These are phyloP conservation scores for Phytophthora fragariaefolia DNA, from an alignment of 352 stramenopile genomes.

Conservation along the genomic window DNA sequence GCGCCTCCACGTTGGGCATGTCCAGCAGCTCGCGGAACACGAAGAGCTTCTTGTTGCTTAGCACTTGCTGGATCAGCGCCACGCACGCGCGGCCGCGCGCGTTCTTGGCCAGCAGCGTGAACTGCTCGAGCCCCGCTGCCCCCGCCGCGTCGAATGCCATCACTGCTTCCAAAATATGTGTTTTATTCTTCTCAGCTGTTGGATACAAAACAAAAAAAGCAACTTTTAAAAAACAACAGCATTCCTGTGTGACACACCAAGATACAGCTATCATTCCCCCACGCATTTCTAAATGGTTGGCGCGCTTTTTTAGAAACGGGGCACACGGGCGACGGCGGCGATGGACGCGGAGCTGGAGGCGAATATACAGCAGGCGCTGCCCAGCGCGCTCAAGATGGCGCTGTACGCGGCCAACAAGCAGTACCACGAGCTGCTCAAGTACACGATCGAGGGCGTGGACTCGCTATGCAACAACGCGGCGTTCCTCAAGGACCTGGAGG, in stretches of 20 bases:
- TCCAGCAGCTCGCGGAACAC: slow-evolving; percentile 94
- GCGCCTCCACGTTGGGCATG: slow-evolving; percentile 90
- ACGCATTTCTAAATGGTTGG: slow-evolving; percentile 21
- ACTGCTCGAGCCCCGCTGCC: slow-evolving; percentile 90
- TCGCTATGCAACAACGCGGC: slow-evolving; percentile 70
- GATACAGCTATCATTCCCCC: not conserved
- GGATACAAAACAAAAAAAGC: slow-evolving; percentile 5
- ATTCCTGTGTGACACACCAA: slow-evolving; percentile 1
- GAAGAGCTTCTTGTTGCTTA: slow-evolving; percentile 93
- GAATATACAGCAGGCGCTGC: slow-evolving; percentile 67
- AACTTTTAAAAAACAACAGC: not conserved
- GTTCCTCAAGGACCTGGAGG: slow-evolving; percentile 69
- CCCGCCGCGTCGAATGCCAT: slow-evolving; percentile 79
- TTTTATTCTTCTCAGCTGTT: no score
- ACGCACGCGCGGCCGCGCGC: slow-evolving; percentile 90
- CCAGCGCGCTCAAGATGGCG: slow-evolving; percentile 76
- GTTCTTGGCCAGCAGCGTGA: slow-evolving; percentile 93
- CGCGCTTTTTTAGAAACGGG: slow-evolving; percentile 27
- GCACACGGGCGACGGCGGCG: not conserved
- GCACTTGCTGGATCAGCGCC: slow-evolving; percentile 92
- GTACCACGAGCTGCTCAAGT: slow-evolving; percentile 77
- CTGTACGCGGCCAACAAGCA: slow-evolving; percentile 81
- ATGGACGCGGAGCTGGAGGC: slow-evolving; percentile 70
- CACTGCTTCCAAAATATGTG: no score
- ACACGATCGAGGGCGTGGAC: slow-evolving; percentile 70